A percentile compares a stretch with the other conserved stretches of the same genome.
These are phyloP conservation scores for Prunus mongolica DNA, from an alignment of 306 rosid genomes.

Conservation along the genomic window DNA sequence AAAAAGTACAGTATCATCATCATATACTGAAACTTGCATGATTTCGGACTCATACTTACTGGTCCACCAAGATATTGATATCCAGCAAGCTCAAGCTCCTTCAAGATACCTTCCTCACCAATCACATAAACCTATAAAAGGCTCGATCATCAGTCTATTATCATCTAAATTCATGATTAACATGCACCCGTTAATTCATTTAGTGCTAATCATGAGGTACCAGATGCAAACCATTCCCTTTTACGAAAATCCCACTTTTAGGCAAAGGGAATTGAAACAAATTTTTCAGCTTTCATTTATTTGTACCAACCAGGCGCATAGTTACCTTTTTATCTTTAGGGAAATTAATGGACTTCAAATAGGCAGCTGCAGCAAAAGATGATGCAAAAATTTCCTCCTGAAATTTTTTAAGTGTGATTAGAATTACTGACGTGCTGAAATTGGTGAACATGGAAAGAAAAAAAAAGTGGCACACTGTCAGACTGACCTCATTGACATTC, in stretches of 20 bases:
- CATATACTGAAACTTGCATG: background rate
- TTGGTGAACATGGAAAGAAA: slow-evolving; percentile 8
- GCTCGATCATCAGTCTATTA: slow-evolving; percentile 25
- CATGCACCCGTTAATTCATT: background rate
- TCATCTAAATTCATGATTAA: slow-evolving; percentile 12
- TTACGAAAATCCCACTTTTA: background rate
- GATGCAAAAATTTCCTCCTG: slow-evolving; percentile 99
- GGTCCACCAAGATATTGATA: slow-evolving; percentile 94
- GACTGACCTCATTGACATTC: slow-evolving; percentile 70
- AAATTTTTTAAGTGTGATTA: slow-evolving; percentile 21
- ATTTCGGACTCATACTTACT: slow-evolving; percentile 39
- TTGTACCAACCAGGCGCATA: background rate
- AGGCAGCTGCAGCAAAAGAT: slow-evolving; percentile 97
- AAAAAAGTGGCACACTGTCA: slow-evolving; percentile 22
- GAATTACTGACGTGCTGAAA: slow-evolving; percentile 9
- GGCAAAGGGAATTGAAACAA: background rate
- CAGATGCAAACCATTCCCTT: background rate
- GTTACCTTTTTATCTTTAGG: slow-evolving; percentile 91
- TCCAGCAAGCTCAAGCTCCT: slow-evolving; percentile 99
- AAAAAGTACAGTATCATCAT: slow-evolving; percentile 1
- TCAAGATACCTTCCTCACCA: slow-evolving; percentile 97
- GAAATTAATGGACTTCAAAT: slow-evolving; percentile 82
- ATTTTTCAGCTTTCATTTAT: background rate
- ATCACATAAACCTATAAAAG: slow-evolving; percentile 82
- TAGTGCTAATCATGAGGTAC: background rate